A percentile compares a stretch with the other conserved stretches of the same genome.
Evolutionary conservation across 169 alveolate genomes (phyloP).

Genomic region (Plasmodium inui): DNA sequence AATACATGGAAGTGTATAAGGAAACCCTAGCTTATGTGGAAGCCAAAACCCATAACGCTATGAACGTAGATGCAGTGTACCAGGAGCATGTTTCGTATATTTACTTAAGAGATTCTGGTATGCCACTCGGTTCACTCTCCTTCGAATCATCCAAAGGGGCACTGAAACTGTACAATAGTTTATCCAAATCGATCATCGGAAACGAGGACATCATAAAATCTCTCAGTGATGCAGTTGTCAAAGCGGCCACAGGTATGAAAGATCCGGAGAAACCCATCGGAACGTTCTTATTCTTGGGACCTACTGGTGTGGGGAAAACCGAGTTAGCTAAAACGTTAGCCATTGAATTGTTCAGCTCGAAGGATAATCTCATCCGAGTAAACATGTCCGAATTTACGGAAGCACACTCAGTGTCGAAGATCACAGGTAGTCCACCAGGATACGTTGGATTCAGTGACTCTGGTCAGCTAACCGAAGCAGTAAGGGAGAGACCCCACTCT

Average conservation of each 20-base stretch:
- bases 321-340: constrained; percentile 72
- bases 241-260: constrained; percentile 71
- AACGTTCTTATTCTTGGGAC: constrained; percentile 79
- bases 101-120: constrained; percentile 76
- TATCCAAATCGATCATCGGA: constrained; percentile 81
- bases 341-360: constrained; percentile 63
- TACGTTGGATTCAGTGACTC: constrained; percentile 86
- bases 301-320: constrained; percentile 81
- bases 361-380: constrained; percentile 60
- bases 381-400: constrained; percentile 84
- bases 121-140: constrained; percentile 72
- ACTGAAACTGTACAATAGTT: constrained; percentile 78
- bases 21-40: constrained; percentile 72
- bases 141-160: constrained; percentile 76
- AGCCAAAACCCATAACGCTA: constrained; percentile 72
- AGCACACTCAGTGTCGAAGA: constrained; percentile 80
- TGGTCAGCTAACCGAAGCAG: constrained; percentile 86
- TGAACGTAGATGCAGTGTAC: constrained; percentile 73
- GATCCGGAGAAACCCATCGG: constrained; percentile 77
- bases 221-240: constrained; percentile 81
- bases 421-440: constrained; percentile 87
- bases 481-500: constrained; percentile 78
- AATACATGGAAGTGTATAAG: constrained; percentile 38
- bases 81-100: constrained; percentile 75
- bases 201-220: constrained; percentile 84